These are phyloP conservation scores for Gloeopeniophorella convolvens DNA, from an alignment of 768 basidiomycete genomes.

Conservation along the genomic window DNA sequence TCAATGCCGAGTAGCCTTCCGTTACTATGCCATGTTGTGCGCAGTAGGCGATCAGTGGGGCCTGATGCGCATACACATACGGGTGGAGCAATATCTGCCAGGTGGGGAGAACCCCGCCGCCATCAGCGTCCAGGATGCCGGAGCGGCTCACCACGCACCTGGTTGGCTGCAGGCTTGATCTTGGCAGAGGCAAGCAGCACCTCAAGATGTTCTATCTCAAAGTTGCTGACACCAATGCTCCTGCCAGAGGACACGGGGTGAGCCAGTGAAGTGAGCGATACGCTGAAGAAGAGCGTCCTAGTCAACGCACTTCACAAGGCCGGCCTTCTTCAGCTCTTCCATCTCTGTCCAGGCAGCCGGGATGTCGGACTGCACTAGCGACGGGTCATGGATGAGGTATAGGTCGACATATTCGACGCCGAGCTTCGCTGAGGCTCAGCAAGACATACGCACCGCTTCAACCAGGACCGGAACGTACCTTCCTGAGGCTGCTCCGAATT, in stretches of 20 bases:
- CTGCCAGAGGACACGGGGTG: constrained; percentile 29
- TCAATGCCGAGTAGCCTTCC: constrained; percentile 69
- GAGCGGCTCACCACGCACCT: constrained; percentile 33
- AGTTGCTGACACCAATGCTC: constrained; percentile 73
- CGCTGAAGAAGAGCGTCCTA: too few relatives aligned
- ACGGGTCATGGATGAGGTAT: constrained; percentile 61
- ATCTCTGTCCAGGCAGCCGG: constrained; percentile 57
- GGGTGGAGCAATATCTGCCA: constrained; percentile 61
- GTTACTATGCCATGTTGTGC: constrained; percentile 53
- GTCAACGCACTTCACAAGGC: constrained; percentile 45
- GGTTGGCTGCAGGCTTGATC: constrained; percentile 61
- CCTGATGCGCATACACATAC: constrained; percentile 53
- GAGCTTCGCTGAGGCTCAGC: constrained; percentile 34
- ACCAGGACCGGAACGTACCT: too few relatives aligned
- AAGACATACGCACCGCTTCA: constrained; percentile 32
- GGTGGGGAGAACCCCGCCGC: not conserved
- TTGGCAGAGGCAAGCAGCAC: constrained; percentile 52
- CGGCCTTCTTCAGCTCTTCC: constrained; percentile 50
- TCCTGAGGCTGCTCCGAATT: constrained; percentile 48
- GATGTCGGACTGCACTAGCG: constrained; percentile 49
- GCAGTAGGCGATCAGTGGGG: constrained; percentile 51
- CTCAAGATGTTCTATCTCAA: constrained; percentile 46
- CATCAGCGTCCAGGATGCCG: too few relatives aligned
- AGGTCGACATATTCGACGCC: constrained; percentile 61
- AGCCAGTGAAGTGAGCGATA: not conserved